Evolutionary conservation across 2,329 filamentous ascomycete genomes (phyloP).

Genomic region (Fusarium devonianum): DNA sequence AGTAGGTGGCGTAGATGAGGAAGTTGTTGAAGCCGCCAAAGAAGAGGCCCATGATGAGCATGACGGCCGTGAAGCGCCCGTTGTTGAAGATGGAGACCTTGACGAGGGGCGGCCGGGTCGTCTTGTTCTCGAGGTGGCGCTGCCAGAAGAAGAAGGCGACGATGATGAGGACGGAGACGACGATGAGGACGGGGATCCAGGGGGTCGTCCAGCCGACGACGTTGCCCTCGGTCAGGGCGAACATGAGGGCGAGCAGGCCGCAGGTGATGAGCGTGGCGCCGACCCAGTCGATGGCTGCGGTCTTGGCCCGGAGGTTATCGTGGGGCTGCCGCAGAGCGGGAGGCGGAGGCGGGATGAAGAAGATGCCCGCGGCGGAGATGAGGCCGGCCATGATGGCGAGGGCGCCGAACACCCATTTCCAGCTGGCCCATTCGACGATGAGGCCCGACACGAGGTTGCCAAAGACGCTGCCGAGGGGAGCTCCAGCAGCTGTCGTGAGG

Average conservation of each 20-base stretch:
- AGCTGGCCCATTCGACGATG: conserved; percentile 67
- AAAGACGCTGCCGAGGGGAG: conserved; percentile 68
- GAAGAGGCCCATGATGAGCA: conserved; percentile 71
- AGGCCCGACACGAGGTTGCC: conserved; percentile 71
- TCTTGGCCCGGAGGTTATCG: conserved; percentile 46
- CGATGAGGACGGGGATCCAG: conserved; percentile 67
- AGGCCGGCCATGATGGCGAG: conserved; percentile 66
- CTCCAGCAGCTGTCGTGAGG: conserved; percentile 59
- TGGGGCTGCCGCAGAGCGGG: conserved; percentile 37
- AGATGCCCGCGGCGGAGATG: conserved; percentile 63
- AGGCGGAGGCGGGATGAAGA: conserved; percentile 65
- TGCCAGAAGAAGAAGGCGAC: conserved; percentile 68
- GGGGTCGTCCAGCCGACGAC: conserved; percentile 71
- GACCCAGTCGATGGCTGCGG: conserved; percentile 67
- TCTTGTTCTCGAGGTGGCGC: conserved; percentile 48
- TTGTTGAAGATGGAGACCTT: conserved; percentile 70
- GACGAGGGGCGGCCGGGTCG: conserved; percentile 63
- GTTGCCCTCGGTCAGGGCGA: conserved; percentile 73
- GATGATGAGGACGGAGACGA: conserved; percentile 64
- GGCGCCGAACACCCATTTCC: conserved; percentile 74
- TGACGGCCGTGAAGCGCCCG: conserved; percentile 65
- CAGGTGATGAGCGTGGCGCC: conserved; percentile 69
- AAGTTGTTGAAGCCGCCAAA: conserved; percentile 74
- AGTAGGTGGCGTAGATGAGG: conserved; percentile 72
- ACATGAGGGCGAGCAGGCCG: conserved; percentile 68